Base-by-base conservation (phyloP, 345 rosid genomes). In the Psidium friedrichsthalianum region DNA sequence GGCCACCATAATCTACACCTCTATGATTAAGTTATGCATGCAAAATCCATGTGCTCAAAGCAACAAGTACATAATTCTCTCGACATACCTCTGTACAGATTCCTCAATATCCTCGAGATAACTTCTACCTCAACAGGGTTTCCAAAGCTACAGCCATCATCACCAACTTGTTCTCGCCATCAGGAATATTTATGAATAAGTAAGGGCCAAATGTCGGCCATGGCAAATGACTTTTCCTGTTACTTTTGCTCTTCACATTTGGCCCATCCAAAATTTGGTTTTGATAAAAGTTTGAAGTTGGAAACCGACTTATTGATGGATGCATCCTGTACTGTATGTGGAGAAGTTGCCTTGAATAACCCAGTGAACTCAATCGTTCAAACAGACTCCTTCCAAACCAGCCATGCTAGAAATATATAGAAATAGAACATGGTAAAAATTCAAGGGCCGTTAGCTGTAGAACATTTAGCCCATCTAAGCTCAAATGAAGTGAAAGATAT, bases 281-380 rank as follows among this genome's bases (percentile, higher is more conserved):
- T n/a, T 6, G 10, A n/a, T 95, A 93, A 86, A 95, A 93, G 15
- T 86, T 86, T 76, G 78, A 84, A 84, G 91, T 95, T 0, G 98
- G 96, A 61, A 95, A 94, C 83, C 5, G 58, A 85, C 96, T 92
- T 27, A 95, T 94, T 2, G 90, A 86, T 10, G 97, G 98, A 90
- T 95, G 98, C 98, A 95, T 95, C 36, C 98, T 87, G 83, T 94
- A 94, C 86, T 93, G 98, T 59, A 88, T 89, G 80, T 90, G 84
- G 16, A 95, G 86, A 36, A 92, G 90, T 55, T 94, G 94, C 58
- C 90, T 94, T 9, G 86, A 10, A 25, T 92, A 89, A 20, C 91
- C 94, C 64, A 93, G 84, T 1, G 82, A 13, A 51, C 88, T 92
- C 88, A 95, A 84, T 86, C 96, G 93, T 52, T 92, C 93, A 85